Percentiles rank a stretch among this genome's conserved stretches.
Evolutionary conservation across 192 early-diverging fungal species (phyloP).

Genomic region (Backusella luteola): DNA sequence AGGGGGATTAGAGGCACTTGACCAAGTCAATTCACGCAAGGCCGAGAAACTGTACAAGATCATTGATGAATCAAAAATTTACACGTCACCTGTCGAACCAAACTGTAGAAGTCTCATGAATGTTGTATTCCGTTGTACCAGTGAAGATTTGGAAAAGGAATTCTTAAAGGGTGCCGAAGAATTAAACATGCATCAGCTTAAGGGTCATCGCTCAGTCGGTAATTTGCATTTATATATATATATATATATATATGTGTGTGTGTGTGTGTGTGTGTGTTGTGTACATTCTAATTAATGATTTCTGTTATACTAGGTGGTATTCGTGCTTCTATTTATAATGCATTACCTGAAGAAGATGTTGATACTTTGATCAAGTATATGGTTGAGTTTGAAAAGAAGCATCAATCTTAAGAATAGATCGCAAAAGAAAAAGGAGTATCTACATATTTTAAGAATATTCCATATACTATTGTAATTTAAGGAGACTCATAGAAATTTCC

Average conservation of each 20-base stretch:
- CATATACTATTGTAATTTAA: neutral
- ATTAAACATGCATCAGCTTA: conserved; percentile 82
- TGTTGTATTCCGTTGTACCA: conserved; percentile 76
- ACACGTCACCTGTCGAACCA: conserved; percentile 61
- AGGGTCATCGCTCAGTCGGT: conserved; percentile 93
- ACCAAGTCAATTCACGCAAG: conserved; percentile 69
- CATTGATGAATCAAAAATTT: conserved; percentile 70
- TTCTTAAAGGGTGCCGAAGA: conserved; percentile 83
- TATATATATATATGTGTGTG: too few relatives aligned
- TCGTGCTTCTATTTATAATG: conserved; percentile 92
- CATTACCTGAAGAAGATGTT: conserved; percentile 83
- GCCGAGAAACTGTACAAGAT: conserved; percentile 64
- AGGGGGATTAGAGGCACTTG: conserved; percentile 71
- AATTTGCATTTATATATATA: neutral
- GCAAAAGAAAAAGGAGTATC: neutral
- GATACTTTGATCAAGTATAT: conserved; percentile 77
- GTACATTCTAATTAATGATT: neutral
- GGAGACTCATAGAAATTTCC: neutral
- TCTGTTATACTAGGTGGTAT: conserved; percentile 58
- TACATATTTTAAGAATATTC: neutral
- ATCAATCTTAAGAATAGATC: conserved; percentile 17
- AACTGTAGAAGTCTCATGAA: conserved; percentile 84
- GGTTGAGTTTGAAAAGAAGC: conserved; percentile 73
- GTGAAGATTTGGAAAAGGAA: conserved; percentile 70
- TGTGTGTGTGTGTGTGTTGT: neutral